These are phyloP conservation scores for Cladorrhinum sp. DNA, from an alignment of 2,329 filamentous ascomycete species.

Conservation along the genomic window DNA sequence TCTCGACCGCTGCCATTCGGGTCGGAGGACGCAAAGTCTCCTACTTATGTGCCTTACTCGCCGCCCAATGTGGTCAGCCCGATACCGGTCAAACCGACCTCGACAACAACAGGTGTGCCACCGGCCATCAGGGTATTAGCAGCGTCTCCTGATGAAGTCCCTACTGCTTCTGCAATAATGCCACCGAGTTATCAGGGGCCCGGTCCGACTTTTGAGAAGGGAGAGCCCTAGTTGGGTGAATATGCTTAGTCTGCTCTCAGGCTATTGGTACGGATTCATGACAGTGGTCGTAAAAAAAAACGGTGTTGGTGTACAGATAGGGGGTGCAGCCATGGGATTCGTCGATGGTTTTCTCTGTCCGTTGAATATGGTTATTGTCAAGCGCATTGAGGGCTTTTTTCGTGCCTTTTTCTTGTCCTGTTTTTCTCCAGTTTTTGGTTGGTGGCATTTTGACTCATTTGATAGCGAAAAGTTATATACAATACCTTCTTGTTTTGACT, in stretches of 20 bases:
- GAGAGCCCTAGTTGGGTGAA: constrained; percentile 34
- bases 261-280: too few relatives aligned
- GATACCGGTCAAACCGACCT: constrained; percentile 32
- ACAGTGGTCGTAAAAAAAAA: too few relatives aligned
- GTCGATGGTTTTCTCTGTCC: background rate
- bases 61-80: constrained; percentile 39
- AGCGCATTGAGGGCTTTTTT: background rate
- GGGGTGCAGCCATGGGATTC: background rate
- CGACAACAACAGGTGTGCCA: constrained; percentile 21
- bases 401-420: background rate
- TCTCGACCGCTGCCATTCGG: constrained; percentile 51
- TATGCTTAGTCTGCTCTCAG: too few relatives aligned
- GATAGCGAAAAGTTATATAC: background rate
- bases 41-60: constrained; percentile 43
- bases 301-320: too few relatives aligned
- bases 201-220: constrained; percentile 51
- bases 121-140: constrained; percentile 29
- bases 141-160: constrained; percentile 20
- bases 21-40: constrained; percentile 46
- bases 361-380: background rate
- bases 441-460: background rate
- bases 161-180: constrained; percentile 13
- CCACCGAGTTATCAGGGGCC: constrained; percentile 51
- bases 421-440: background rate
- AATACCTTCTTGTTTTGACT: background rate